A percentile compares a stretch with the other conserved stretches of the same genome.
These are phyloP conservation scores for Symbiodinium pilosum DNA, from an alignment of 73 alveolate genomes.

Conservation along the genomic window DNA sequence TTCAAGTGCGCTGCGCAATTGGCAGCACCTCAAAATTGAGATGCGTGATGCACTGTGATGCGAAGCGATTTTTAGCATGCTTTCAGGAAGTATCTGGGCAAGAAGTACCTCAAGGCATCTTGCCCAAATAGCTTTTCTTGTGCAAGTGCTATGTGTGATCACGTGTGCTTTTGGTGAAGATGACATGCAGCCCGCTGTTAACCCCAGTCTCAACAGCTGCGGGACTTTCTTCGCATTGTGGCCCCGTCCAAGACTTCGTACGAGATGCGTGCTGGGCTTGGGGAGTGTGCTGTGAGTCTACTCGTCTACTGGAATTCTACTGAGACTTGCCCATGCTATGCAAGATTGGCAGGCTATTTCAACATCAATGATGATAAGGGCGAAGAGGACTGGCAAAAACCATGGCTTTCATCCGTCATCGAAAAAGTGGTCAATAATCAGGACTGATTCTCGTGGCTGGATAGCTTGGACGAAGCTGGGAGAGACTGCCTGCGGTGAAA, in stretches of 20 bases:
- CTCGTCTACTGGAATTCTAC: no score
- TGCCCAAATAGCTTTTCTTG: background rate
- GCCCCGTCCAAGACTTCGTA: slow-evolving; percentile 96
- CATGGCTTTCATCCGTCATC: no score
- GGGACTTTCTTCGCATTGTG: slow-evolving; percentile 97
- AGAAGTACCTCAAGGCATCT: slow-evolving; percentile 96
- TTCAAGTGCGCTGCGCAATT: no score
- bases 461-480: background rate
- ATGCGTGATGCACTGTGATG: background rate
- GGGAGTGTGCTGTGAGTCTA: background rate
- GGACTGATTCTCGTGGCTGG: background rate
- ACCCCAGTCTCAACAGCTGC: slow-evolving; percentile 96
- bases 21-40: no score
- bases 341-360: slow-evolving; percentile 96
- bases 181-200: background rate
- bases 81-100: slow-evolving; percentile 96
- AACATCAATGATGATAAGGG: slow-evolving; percentile 96
- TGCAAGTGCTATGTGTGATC: no score
- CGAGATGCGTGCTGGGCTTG: slow-evolving; percentile 95
- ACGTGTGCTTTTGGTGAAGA: no score
- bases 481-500: background rate
- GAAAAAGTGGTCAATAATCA: background rate
- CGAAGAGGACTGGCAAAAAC: slow-evolving; percentile 80
- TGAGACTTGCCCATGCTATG: no score
- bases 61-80: background rate